A percentile compares a stretch with the other conserved stretches of the same genome.
phyloP scores from a whole-genome alignment of 2,329 filamentous ascomycete genomes.

The Lachnellula arida region DNA sequence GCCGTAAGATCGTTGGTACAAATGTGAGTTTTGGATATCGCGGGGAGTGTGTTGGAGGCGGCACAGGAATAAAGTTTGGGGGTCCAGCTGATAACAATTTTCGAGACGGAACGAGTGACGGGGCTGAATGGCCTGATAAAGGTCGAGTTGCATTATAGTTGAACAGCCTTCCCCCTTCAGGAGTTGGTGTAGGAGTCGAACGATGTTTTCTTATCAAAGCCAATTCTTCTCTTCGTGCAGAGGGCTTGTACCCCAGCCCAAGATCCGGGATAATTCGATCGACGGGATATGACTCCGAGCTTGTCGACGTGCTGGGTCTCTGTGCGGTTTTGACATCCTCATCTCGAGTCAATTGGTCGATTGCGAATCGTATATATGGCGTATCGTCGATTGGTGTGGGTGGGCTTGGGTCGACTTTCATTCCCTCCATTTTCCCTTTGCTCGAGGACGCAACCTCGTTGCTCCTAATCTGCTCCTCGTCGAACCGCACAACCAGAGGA shows the following conservation, averaged over 20 bases:
- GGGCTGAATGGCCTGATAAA: slow-evolving; percentile 18
- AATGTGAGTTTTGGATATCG: slow-evolving; percentile 57
- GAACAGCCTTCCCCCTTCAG: slow-evolving; percentile 23
- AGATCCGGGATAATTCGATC: slow-evolving; percentile 46
- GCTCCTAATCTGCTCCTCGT: slow-evolving; percentile 27
- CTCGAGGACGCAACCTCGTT: slow-evolving; percentile 20
- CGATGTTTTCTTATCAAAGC: slow-evolving; percentile 33
- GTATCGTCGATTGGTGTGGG: slow-evolving; percentile 78
- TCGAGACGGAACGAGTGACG: slow-evolving; percentile 4
- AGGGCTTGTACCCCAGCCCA: slow-evolving; percentile 32
- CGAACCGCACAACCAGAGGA: slow-evolving; percentile 23
- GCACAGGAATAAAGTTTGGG: slow-evolving; percentile 45
- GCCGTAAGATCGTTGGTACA: slow-evolving; percentile 66
- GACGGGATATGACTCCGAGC: slow-evolving; percentile 42
- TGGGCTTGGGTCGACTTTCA: slow-evolving; percentile 32
- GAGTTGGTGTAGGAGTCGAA: slow-evolving; percentile 32
- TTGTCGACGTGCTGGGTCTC: slow-evolving; percentile 42
- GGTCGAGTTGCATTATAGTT: slow-evolving; percentile 29
- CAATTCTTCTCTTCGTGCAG: slow-evolving; percentile 26
- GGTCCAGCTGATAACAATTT: slow-evolving; percentile 19
- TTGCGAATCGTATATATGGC: slow-evolving; percentile 83
- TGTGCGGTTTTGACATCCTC: slow-evolving; percentile 56
- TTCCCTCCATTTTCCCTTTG: slow-evolving; percentile 10
- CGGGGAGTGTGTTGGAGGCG: slow-evolving; percentile 38
- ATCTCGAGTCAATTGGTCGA: slow-evolving; percentile 78